These are phyloP conservation scores for Hypoxylon sp. DNA, from an alignment of 2,329 filamentous ascomycete genomes.

Conservation along the genomic window DNA sequence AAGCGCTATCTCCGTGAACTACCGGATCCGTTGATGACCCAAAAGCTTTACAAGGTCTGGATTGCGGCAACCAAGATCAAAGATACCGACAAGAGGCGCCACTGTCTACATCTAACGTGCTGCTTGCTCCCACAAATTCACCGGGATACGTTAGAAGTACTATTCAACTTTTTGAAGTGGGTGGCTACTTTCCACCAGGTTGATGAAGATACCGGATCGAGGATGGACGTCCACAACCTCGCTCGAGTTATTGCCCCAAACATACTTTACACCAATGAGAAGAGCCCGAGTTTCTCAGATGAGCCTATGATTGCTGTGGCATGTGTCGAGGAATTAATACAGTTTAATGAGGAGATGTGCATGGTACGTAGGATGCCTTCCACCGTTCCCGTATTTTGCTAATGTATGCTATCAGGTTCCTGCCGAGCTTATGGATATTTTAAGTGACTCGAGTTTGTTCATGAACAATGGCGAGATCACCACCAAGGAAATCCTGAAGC, in stretches of 20 bases:
- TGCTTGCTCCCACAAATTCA: constrained; percentile 94
- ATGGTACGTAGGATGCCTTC: constrained; percentile 75
- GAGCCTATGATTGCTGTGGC: constrained; percentile 95
- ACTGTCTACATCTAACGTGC: constrained; percentile 90
- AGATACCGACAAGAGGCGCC: constrained; percentile 84
- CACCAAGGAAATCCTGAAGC: constrained; percentile 95
- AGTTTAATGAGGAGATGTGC: constrained; percentile 96
- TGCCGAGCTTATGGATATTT: constrained; percentile 87
- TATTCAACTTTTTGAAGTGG: constrained; percentile 98
- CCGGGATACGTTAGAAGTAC: constrained; percentile 92
- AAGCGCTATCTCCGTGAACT: constrained; percentile 97
- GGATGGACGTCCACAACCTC: constrained; percentile 99
- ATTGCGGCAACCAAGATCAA: constrained; percentile 89
- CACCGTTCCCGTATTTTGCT: constrained; percentile 19
- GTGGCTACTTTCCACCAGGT: constrained; percentile 97
- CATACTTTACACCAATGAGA: constrained; percentile 81
- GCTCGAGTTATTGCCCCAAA: constrained; percentile 98
- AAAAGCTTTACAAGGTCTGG: constrained; percentile 94
- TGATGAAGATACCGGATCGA: constrained; percentile 95
- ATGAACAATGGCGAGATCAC: constrained; percentile 88
- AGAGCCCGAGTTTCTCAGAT: constrained; percentile 78
- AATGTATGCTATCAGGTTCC: constrained; percentile 77
- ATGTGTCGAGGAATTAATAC: constrained; percentile 90
- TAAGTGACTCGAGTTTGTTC: constrained; percentile 87
- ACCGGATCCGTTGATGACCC: constrained; percentile 92